Evolutionary conservation across 495 filamentous ascomycete genomes (phyloP), one percentile per base, ranked within the genome.

Genomic region (Xylaria venustula): DNA sequence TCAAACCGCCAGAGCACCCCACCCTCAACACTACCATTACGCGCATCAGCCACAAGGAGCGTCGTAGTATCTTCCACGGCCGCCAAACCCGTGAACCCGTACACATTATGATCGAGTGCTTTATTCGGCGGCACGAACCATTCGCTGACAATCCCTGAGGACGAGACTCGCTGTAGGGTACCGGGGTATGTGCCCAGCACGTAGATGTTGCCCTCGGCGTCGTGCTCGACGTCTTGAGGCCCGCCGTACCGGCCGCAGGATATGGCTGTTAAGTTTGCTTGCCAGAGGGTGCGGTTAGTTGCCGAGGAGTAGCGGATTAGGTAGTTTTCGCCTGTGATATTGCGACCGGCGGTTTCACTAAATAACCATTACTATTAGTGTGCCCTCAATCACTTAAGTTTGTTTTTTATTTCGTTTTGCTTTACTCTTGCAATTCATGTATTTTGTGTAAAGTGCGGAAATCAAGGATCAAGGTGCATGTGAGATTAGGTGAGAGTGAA

Each of bases 151-250:
- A 53, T 64, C 22, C 73, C 73, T 20, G 63, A 23, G 19, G 61
- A 60, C 23, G 70, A 56, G 0, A 68, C 65, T 11, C 64, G 60
- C 40, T 74, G 17, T 1, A 76, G 62, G 9, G 64, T 69, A 2
- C 72, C 65, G 0, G 73, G 73, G 32, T 63, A 73, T 0, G 64
- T 74, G 26, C 73, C 72, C 3, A 73, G 65, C 14, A 73, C 60
- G 58, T 74, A 76, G 20, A 72, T 67, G 63, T 76, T 71, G 0
- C 72, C 70, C 11, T 58, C 46, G 2, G 30, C 40, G 34, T 76
- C 73, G 48, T 64, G 64, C 23, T 72, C 71, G 28, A 74, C 64
- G 54, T 76, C 73, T 56, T 70, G 70, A 4, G 68, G 68, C 7
- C 69, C 72, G 26, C 72, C 71, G 56, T 71, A 75, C 15, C 56